Evolutionary conservation across 73 alveolate genomes (phyloP).

Genomic region (Effrenium voratum): DNA sequence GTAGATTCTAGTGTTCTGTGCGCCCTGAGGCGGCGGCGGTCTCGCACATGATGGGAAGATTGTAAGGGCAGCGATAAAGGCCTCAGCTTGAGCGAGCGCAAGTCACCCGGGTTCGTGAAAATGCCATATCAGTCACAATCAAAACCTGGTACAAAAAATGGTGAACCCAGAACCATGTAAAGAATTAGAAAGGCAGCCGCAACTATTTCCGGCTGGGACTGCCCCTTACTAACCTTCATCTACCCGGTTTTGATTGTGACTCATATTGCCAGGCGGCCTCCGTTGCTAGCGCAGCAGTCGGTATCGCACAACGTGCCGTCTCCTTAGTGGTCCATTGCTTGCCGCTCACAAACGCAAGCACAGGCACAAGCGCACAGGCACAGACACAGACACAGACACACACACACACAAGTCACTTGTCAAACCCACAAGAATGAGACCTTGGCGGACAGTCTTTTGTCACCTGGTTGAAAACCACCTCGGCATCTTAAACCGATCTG

Average conservation of each 20-base stretch:
- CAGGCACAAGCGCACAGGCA: too few species aligned
- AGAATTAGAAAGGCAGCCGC: too few species aligned
- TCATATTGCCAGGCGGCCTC: neutral
- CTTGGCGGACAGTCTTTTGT: neutral
- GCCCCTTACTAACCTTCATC: too few species aligned
- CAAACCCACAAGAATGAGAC: neutral
- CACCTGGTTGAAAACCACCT: too few species aligned
- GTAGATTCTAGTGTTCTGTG: too few species aligned
- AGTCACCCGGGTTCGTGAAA: neutral
- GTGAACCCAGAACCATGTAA: too few species aligned
- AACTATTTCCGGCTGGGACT: too few species aligned
- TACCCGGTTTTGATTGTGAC: too few species aligned
- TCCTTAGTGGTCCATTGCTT: neutral
- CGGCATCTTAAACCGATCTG: too few species aligned
- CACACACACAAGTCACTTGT: neutral
- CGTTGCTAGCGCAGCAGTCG: slow-evolving; percentile 56
- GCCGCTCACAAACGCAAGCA: too few species aligned
- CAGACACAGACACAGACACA: too few species aligned
- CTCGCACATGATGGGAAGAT: slow-evolving; percentile 78
- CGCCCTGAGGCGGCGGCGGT: slow-evolving; percentile 17
- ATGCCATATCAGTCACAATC: neutral
- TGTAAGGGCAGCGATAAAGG: slow-evolving; percentile 48
- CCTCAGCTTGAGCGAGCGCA: neutral
- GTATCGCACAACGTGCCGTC: slow-evolving; percentile 48
- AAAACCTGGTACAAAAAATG: too few species aligned